Evolutionary conservation across 2,329 filamentous ascomycete species (phyloP).

Genomic region (Hymenoscyphus fraxineus): DNA sequence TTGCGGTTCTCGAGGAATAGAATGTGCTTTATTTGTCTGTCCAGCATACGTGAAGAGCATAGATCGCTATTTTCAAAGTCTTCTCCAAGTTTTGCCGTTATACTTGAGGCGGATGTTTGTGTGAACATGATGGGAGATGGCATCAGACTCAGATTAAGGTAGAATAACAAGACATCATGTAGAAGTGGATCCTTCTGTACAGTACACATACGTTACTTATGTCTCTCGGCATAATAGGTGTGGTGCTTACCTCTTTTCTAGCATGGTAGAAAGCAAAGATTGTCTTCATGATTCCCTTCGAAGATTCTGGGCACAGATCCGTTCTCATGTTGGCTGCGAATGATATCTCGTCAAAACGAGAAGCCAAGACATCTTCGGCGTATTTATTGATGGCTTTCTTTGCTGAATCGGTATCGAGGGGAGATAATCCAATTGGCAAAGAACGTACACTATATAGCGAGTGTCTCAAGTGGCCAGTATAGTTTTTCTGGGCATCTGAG

Average conservation of each 20-base stretch:
- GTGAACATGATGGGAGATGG: conserved; percentile 16
- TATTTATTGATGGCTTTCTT: not conserved
- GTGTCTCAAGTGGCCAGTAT: conserved; percentile 12
- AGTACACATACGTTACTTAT: not conserved
- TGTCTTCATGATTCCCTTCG: conserved; percentile 2
- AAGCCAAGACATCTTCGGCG: conserved; percentile 7
- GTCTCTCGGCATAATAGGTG: not conserved
- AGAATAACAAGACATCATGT: conserved; percentile 14
- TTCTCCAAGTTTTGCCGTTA: conserved; percentile 7
- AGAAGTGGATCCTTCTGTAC: conserved; percentile 11
- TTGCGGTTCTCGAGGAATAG: conserved; percentile 12
- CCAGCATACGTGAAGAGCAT: conserved; percentile 21
- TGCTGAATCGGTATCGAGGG: not conserved
- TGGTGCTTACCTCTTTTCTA: not conserved
- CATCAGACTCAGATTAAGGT: conserved; percentile 11
- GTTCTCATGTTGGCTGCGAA: conserved; percentile 2
- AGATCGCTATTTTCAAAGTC: not conserved
- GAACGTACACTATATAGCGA: conserved; percentile 19
- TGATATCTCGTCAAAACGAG: conserved; percentile 5
- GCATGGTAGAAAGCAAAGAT: conserved; percentile 9
- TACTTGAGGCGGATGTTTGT: conserved; percentile 10
- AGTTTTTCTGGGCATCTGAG: conserved; percentile 10
- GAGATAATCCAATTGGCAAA: conserved; percentile 18
- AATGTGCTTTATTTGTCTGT: conserved; percentile 20
- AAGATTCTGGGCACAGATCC: not conserved